Conservation (phyloP, 2,329 filamentous ascomycete species). For the Aspergillus pseudotamarii region DNA sequence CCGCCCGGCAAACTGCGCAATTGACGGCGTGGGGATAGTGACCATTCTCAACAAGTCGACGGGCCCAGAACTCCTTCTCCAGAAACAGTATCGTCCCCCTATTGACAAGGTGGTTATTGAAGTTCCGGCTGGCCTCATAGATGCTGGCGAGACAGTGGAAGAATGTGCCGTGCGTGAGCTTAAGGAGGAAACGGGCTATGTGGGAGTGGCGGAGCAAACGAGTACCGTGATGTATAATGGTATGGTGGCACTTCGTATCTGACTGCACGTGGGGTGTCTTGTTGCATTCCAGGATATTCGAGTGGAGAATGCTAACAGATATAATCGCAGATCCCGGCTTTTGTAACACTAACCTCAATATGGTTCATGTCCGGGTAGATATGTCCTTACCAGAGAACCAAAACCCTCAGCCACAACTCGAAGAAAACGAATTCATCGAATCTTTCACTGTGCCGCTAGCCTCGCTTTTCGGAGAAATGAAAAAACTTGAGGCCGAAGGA, state of each 20-base stretch:
- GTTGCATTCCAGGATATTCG: neutral
- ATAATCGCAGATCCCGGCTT: slow-evolving; percentile 48
- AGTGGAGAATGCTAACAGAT: slow-evolving; percentile 1
- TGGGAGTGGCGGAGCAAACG: slow-evolving; percentile 50
- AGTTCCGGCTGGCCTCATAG: slow-evolving; percentile 62
- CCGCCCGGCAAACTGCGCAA: slow-evolving; percentile 54
- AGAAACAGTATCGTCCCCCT: slow-evolving; percentile 63
- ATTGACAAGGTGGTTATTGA: slow-evolving; percentile 62
- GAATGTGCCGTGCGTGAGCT: slow-evolving; percentile 61
- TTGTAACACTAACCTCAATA: slow-evolving; percentile 53
- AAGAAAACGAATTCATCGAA: slow-evolving; percentile 83
- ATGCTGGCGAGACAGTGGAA: slow-evolving; percentile 58
- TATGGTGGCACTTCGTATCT: slow-evolving; percentile 26
- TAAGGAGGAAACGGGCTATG: slow-evolving; percentile 65
- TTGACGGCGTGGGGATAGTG: slow-evolving; percentile 62
- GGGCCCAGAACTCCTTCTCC: slow-evolving; percentile 55
- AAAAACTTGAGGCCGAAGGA: slow-evolving; percentile 67
- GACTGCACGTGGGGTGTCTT: neutral
- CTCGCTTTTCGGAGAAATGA: slow-evolving; percentile 67
- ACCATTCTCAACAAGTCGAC: slow-evolving; percentile 59
- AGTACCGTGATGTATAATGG: slow-evolving; percentile 51
- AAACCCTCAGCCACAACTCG: slow-evolving; percentile 68
- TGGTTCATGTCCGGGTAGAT: slow-evolving; percentile 73
- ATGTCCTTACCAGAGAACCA: slow-evolving; percentile 70
- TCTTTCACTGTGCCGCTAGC: slow-evolving; percentile 70